Base-by-base conservation (phyloP, 306 rosid genomes). In the Cicer pinnatifidum region DNA sequence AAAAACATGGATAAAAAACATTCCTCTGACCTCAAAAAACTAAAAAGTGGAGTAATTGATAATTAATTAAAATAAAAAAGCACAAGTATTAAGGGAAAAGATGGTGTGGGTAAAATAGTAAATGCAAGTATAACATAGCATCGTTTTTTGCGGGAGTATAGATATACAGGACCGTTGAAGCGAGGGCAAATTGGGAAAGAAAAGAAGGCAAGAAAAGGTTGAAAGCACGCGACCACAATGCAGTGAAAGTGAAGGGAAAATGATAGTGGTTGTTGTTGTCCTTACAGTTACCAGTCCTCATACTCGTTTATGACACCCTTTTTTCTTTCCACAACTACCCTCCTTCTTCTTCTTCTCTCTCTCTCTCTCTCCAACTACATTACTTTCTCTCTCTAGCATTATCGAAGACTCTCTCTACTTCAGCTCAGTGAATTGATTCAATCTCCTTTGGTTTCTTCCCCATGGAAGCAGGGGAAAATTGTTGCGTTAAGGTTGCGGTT, bases 401-500 rank as follows among this genome's bases (percentile, higher is more conserved):
- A 44, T 72, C 78, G 59, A 11, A 67, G 69, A 46, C 63, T 54
- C 62, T 37, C 57, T 12, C 40, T 0, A 1, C 38, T 39, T 53
- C 48, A 12, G 12, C 51, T 28, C 39, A 64, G 48, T 50, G 7
- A 73, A 33, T 82, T 6, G 60, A 41, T 78, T 73, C 73, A 46
- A 13, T 79, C 38, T 46, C 73, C 0, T 5, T 15, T 19, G 44
- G 76, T 71, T 71, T 73, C 83, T 75, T 83, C 79, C 77, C 78
- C 77, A 84, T 84, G 97, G 97, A 91, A 85, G 96, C 93, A 63
- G 97, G 90, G 75, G 97, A 95, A 75, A 87, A 90, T 83, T 95
- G 99, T 66, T 92, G 97, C 60, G 97, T 95, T 0, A 95, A 90
- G 78, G 99, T 95, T 17, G 99, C 97, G 46, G 97, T 95, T 37